Evolutionary conservation across 129 eudicot species (phyloP), one percentile per base, ranked within the genome.

Genomic region (Dittrichia graveolens): DNA sequence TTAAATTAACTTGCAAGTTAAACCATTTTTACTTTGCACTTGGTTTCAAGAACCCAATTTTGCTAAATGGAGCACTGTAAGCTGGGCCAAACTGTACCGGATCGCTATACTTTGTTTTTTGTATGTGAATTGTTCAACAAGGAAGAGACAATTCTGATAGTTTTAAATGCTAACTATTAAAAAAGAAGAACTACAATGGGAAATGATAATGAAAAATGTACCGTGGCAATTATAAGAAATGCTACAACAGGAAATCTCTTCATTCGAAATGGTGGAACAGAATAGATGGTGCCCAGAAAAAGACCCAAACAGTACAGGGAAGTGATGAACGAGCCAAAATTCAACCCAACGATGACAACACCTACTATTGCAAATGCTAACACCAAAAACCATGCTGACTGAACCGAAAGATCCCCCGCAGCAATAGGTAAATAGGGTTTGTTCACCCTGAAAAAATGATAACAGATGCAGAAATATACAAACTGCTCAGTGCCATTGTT

Each of bases 261-360:
- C 99, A 94, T 80, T 73, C 99, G 83, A 80, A 94, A 74, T 42
- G 99, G 99, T 61, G 99, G 99, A 69, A 94, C 99, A 8, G 99
- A 94, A 79, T 94, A 94, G 39, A 94, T 94, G 73, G 99, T 90
- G 65, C 99, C 99, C 76, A 94, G 82, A 69, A 90, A 90, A 76
- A 94, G 94, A 71, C 99, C 99, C 47, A 94, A 87, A 71, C 84
- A 79, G 68, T 94, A 94, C 52, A 94, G 99, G 59, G 86, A 74
- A 11, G 94, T 85, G 61, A 94, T 94, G 82, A 94, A 91, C 16
- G 89, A 86, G 50, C 97, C 97, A 80, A 90, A 94, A 79, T 94
- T 94, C 77, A 85, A 16, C n/a, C 83, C 96, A 56, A 94, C 99
- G 64, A 81, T 81, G 49, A 82, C n/a, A 76, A 94, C 80, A 55